Conservation (phyloP, 306 rosid species). For the Benincasa hispida region DNA sequence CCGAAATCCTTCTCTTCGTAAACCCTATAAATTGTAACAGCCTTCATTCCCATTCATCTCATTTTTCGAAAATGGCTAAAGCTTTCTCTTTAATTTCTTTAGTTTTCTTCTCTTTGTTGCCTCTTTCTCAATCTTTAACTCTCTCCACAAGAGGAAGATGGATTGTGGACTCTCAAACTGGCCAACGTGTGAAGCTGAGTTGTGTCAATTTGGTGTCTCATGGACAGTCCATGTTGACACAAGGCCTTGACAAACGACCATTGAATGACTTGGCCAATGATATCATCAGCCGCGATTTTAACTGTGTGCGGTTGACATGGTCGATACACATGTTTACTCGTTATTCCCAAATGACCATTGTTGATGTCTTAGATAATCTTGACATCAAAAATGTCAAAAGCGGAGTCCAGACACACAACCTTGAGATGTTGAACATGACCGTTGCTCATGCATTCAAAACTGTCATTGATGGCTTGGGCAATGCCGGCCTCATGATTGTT, state of each 20-base stretch:
- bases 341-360: neutral
- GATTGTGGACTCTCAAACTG: constrained; percentile 28
- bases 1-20: no score
- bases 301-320: constrained; percentile 37
- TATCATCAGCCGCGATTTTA: constrained; percentile 7
- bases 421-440: constrained; percentile 17
- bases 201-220: constrained; percentile 32
- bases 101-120: neutral
- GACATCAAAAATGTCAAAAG: constrained; percentile 5
- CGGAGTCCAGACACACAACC: constrained; percentile 23
- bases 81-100: neutral
- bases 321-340: constrained; percentile 47
- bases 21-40: neutral
- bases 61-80: neutral
- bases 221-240: constrained; percentile 31
- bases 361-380: neutral
- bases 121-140: constrained; percentile 15
- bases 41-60: neutral
- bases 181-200: constrained; percentile 23
- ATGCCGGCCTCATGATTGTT: constrained; percentile 23
- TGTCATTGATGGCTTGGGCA: constrained; percentile 23
- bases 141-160: constrained; percentile 30
- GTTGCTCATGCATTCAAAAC: constrained; percentile 19
- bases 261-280: constrained; percentile 19
- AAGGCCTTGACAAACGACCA: constrained; percentile 32